Base-by-base conservation (phyloP, 1,139 yeast genomes). In the Yamadazyma triangularis region DNA sequence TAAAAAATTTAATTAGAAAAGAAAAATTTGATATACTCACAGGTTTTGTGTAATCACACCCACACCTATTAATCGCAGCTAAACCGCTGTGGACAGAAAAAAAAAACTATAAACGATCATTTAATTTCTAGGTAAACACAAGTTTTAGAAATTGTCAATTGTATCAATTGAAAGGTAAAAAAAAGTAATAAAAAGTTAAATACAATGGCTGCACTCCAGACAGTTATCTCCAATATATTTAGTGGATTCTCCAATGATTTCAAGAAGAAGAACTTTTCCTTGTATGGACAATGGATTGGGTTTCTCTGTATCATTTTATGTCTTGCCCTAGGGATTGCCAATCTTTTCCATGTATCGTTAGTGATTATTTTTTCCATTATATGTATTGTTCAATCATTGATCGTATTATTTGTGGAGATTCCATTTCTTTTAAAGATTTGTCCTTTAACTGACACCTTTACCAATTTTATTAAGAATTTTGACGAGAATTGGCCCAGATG, bases 341-440 rank as follows among this genome's bases (percentile, higher is more conserved):
- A 93, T 55, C 68, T 91, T 37, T 88, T 91, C 71, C 96, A 89
- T 51, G 77, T 84, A 34, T 75, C 75, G 38, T 62, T 85, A 45
- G 87, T 91, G 34, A 84, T 91, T 36, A 73, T 87, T 27, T 89
- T 89, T 55, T 79, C 93, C 16, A 80, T 88, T 42, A 73, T 91
- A 39, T 77, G 87, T 52, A 79, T 78, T 33, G 86, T 86, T 2
- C 95, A 88, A 55, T 96, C 95, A 3, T 60, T 87, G 32, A 63
- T 89, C 10, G 77, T 91, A 29, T 64, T 89, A 28, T 86, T 93
- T 53, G 89, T 91, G 32, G 99, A 91, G 60, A 70, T 91, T 24
- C 97, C 97, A 29, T 88, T 91, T 55, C 65, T 91, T 44, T 69
- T 91, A 47, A 80, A 76, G 43, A 86, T 91, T 29, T 91, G 97